phyloP scores from a whole-genome alignment of 2,329 filamentous ascomycete genomes.

The Xylaria sp. region DNA sequence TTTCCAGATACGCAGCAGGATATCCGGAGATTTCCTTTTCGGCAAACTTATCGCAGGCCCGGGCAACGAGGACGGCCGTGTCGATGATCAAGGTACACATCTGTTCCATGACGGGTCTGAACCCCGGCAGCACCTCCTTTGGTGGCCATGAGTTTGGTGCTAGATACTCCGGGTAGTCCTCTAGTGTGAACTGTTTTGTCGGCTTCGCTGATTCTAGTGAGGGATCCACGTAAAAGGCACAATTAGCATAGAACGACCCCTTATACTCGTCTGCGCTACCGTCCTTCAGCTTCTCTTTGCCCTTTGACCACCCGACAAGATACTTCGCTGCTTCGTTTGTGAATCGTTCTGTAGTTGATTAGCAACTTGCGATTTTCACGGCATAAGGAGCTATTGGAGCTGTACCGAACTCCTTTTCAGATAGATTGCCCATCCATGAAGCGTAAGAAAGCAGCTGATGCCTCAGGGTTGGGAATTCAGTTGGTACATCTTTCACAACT shows the following conservation, averaged over 20 bases:
- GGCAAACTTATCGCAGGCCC: slow-evolving; percentile 90
- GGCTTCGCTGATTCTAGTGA: slow-evolving; percentile 70
- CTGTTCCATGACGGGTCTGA: slow-evolving; percentile 75
- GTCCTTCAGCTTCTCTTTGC: slow-evolving; percentile 82
- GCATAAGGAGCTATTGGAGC: background rate
- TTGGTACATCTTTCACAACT: slow-evolving; percentile 85
- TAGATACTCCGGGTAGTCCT: slow-evolving; percentile 86
- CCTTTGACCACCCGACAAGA: slow-evolving; percentile 80
- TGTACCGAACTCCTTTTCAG: slow-evolving; percentile 75
- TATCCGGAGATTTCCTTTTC: slow-evolving; percentile 81
- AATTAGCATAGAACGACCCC: slow-evolving; percentile 86
- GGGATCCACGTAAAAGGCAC: slow-evolving; percentile 77
- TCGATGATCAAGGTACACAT: slow-evolving; percentile 90
- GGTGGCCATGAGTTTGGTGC: slow-evolving; percentile 89
- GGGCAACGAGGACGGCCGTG: slow-evolving; percentile 85
- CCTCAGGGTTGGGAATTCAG: slow-evolving; percentile 76
- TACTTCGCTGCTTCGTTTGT: slow-evolving; percentile 71
- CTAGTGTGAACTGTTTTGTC: slow-evolving; percentile 64
- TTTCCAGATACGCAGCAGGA: slow-evolving; percentile 80
- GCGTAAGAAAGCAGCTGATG: slow-evolving; percentile 82
- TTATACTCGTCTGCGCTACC: slow-evolving; percentile 83
- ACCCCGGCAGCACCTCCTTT: slow-evolving; percentile 75
- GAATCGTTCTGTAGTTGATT: slow-evolving; percentile 56
- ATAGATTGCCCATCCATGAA: slow-evolving; percentile 86
- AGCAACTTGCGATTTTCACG: slow-evolving; percentile 1